Conservation (phyloP, 1,284 basidiomycete species). For the Thelephora terrestris region DNA sequence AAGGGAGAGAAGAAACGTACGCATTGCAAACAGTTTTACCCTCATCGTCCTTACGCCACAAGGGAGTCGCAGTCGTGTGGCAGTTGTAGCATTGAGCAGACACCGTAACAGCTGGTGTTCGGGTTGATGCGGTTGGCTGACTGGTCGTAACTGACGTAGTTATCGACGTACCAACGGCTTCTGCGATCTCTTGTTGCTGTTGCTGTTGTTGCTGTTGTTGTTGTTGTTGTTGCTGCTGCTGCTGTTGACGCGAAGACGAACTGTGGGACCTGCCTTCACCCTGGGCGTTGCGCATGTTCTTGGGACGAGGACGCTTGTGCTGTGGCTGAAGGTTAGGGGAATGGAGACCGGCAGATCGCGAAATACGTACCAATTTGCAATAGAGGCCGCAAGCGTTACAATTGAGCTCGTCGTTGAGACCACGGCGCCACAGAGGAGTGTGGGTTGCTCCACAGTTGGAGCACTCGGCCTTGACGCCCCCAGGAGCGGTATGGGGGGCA, state of each 20-base stretch:
- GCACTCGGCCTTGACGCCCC: constrained; percentile 76
- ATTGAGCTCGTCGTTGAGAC: constrained; percentile 74
- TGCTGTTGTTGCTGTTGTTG: constrained; percentile 28
- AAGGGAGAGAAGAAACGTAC: constrained; percentile 32
- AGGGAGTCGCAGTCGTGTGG: constrained; percentile 81
- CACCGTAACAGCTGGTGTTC: constrained; percentile 9
- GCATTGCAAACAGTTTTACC: constrained; percentile 89
- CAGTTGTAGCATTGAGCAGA: constrained; percentile 81
- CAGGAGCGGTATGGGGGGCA: constrained; percentile 37
- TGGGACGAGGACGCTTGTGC: constrained; percentile 77
- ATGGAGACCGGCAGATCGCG: neutral
- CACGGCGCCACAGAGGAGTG: constrained; percentile 72
- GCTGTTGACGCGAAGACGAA: constrained; percentile 26
- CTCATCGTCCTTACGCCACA: constrained; percentile 87
- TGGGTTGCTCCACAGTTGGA: constrained; percentile 78
- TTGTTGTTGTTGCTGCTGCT: constrained; percentile 28
- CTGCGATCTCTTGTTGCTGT: constrained; percentile 41
- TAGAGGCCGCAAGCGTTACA: constrained; percentile 78
- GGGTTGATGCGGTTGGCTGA: constrained; percentile 11
- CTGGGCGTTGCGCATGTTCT: constrained; percentile 69
- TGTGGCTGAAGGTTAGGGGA: constrained; percentile 20
- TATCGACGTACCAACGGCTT: constrained; percentile 24
- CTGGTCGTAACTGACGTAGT: constrained; percentile 6
- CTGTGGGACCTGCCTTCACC: constrained; percentile 56
- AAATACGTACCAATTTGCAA: constrained; percentile 57